phyloP scores from a whole-genome alignment of 495 filamentous ascomycete species.

The Aspergillus incahuasiensis region DNA sequence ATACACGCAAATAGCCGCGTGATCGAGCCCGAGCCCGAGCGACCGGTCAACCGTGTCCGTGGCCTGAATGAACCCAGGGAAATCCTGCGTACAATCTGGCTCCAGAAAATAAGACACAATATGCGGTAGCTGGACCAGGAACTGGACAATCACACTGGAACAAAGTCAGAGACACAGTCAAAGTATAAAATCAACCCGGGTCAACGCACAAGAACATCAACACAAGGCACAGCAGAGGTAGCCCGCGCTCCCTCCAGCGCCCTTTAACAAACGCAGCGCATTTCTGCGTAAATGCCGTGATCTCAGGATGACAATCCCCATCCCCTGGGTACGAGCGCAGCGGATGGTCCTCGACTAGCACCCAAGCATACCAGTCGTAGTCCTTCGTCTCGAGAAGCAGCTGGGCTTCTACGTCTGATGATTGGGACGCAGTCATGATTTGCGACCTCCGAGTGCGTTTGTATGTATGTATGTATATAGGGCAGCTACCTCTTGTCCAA shows the following conservation, averaged over 20 bases:
- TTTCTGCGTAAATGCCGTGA: conserved; percentile 17
- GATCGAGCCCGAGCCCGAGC: background rate
- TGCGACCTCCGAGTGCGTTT: background rate
- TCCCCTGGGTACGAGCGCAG: conserved; percentile 36
- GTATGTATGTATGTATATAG: background rate
- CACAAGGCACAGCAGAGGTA: conserved; percentile 25
- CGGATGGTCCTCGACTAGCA: conserved; percentile 37
- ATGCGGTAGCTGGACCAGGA: conserved; percentile 16
- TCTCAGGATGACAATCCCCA: conserved; percentile 25
- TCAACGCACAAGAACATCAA: conserved; percentile 32
- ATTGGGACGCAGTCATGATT: conserved; percentile 2
- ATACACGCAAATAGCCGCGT: conserved; percentile 53
- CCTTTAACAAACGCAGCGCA: conserved; percentile 9
- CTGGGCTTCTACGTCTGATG: background rate
- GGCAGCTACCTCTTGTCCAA: background rate
- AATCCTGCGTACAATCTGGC: background rate
- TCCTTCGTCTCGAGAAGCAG: conserved; percentile 11
- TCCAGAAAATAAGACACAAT: conserved; percentile 15
- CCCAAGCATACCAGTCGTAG: conserved; percentile 32
- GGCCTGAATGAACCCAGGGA: conserved; percentile 14
- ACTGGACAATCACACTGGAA: conserved; percentile 20
- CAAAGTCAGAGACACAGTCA: background rate
- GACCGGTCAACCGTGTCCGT: conserved; percentile 22
- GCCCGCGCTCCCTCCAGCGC: conserved; percentile 22
- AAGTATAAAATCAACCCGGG: too few species aligned